These are phyloP conservation scores for Candida ponderosae DNA, from an alignment of 805 yeast genomes.

Conservation along the genomic window DNA sequence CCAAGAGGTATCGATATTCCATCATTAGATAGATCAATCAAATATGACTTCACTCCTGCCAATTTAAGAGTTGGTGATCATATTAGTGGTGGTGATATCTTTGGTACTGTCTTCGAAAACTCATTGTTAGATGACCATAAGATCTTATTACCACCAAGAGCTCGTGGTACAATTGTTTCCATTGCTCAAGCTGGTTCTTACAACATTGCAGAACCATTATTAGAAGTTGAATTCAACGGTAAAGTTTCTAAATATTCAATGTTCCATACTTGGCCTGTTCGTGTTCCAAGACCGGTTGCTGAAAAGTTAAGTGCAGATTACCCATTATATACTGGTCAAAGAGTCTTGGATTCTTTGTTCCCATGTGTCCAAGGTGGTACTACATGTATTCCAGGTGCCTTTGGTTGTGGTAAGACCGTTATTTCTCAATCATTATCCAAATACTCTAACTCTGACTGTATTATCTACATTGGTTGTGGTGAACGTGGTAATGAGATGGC, in stretches of 20 bases:
- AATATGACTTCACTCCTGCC: constrained; percentile 85
- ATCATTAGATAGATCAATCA: constrained; percentile 73
- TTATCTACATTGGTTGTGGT: constrained; percentile 81
- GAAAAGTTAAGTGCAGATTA: constrained; percentile 89
- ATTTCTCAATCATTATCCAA: constrained; percentile 96
- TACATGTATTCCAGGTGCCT: constrained; percentile 99
- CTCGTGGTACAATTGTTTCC: constrained; percentile 92
- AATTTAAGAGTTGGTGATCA: constrained; percentile 87
- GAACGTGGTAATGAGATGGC: constrained; percentile 99
- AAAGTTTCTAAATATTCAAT: constrained; percentile 71
- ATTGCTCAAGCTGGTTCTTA: constrained; percentile 89
- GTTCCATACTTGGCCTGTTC: constrained; percentile 99
- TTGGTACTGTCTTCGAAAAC: constrained; percentile 90
- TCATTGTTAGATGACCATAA: constrained; percentile 89
- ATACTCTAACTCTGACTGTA: constrained; percentile 94
- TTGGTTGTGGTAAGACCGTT: constrained; percentile 98
- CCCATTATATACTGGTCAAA: constrained; percentile 96
- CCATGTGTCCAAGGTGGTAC: constrained; percentile 99
- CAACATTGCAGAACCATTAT: constrained; percentile 78
- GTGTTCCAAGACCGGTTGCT: constrained; percentile 98
- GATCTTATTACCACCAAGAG: constrained; percentile 94
- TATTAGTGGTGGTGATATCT: constrained; percentile 96
- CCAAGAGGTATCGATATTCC: constrained; percentile 99
- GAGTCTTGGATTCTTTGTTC: constrained; percentile 95
- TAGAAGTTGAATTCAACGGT: constrained; percentile 95